Base-by-base conservation (phyloP, 352 stramenopile species). In the Phytophthora lateralis region DNA sequence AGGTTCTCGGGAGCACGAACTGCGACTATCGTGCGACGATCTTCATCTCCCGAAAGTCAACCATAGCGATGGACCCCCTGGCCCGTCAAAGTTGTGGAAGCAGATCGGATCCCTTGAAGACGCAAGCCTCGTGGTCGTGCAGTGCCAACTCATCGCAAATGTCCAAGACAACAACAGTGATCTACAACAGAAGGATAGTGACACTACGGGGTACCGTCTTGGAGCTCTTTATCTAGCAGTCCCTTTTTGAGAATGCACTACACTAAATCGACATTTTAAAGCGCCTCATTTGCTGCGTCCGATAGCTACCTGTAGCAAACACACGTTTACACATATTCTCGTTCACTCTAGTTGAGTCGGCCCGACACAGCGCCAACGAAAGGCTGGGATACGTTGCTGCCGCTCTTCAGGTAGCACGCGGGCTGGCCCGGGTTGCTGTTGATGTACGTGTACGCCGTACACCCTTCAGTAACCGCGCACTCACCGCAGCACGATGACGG, bases 71-170 rank as follows among this genome's bases (percentile, higher is more conserved):
- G 39, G 34, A 32, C 21, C 17, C 21, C 49, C 48, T 21, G 24
- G 32, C 12, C 52, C 61, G 14, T 11, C 21, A 8, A 90, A 89
- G 62, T 11, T 88, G 6, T 93, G 84, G 84, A 90, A 79, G 55
- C 84, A 91, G 54, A 78, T 93, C 21, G 82, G 84, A 15, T 90
- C 80, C 27, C 59, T 93, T 5, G 69, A 90, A 32, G 78, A 92
- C 37, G 65, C 64, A 17, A 89, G 73, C 41, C 72, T 73, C 10
- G 72, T 88, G 17, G 77, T 94, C 18, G 71, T 94, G n/a, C 85
- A 91, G 57, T 91, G 80, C 43, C 85, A 94, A 60, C 68, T 91
- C 38, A 72, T 87, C 17, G 18, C 15, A 7, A 55, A 60, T 20
- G 6, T 35, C 15, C 17, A 54, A 54, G 30, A 18, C 29, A 69